Evolutionary conservation across 2,329 filamentous ascomycete species (phyloP).

Genomic region (Thermothelomyces thermophilus): DNA sequence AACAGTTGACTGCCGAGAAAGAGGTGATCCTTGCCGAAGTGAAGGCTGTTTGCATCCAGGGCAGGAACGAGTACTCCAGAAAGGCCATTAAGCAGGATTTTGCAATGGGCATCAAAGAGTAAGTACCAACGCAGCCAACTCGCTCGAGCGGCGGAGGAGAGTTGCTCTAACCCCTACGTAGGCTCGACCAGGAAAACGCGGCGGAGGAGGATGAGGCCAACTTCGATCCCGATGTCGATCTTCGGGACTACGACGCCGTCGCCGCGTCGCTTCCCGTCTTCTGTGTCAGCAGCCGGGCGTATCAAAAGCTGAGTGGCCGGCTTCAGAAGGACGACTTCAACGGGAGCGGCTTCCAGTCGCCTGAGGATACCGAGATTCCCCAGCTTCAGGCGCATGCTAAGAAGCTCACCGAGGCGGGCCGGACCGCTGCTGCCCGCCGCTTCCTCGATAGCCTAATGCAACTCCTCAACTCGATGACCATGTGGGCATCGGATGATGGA

Average conservation of each 20-base stretch:
- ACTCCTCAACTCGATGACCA: slow-evolving; percentile 24
- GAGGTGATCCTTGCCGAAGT: slow-evolving; percentile 24
- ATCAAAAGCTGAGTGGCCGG: slow-evolving; percentile 54
- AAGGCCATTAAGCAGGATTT: slow-evolving; percentile 53
- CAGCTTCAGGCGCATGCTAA: slow-evolving; percentile 53
- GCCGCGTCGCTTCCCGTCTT: slow-evolving; percentile 54
- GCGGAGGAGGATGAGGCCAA: slow-evolving; percentile 46
- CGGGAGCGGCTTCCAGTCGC: slow-evolving; percentile 40
- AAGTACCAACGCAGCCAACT: slow-evolving; percentile 13
- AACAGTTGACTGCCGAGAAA: slow-evolving; percentile 24
- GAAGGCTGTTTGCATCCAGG: slow-evolving; percentile 42
- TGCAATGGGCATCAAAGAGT: slow-evolving; percentile 53
- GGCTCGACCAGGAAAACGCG: slow-evolving; percentile 47
- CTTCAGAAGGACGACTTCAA: slow-evolving; percentile 46
- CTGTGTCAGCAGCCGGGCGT: slow-evolving; percentile 56
- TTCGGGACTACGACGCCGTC: slow-evolving; percentile 52
- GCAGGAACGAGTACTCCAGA: slow-evolving; percentile 52
- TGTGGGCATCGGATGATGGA: slow-evolving; percentile 25
- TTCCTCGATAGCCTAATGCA: slow-evolving; percentile 24
- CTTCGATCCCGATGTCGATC: slow-evolving; percentile 49
- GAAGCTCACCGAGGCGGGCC: slow-evolving; percentile 39
- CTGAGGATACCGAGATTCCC: slow-evolving; percentile 53
- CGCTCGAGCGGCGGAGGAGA: background rate
- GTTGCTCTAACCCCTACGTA: slow-evolving; percentile 18
- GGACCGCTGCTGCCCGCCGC: slow-evolving; percentile 19